phyloP scores from a whole-genome alignment of 192 early-diverging fungal genomes.

The Umbelopsis vinacea region DNA sequence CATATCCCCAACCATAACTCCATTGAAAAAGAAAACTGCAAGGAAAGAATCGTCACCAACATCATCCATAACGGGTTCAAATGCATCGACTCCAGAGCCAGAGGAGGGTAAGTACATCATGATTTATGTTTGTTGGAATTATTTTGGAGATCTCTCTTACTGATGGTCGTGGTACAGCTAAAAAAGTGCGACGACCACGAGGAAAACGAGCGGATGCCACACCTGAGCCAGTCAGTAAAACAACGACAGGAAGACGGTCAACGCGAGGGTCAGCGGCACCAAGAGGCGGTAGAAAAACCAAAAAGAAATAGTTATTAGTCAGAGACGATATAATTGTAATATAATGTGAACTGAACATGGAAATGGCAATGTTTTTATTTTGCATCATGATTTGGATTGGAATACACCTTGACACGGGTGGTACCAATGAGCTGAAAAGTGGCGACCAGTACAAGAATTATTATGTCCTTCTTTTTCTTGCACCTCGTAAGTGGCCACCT shows the following conservation, averaged over 20 bases:
- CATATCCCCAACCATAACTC: constrained; percentile 33
- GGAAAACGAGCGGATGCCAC: constrained; percentile 28
- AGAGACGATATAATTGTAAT: not conserved
- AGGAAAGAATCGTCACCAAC: constrained; percentile 53
- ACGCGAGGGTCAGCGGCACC: constrained; percentile 19
- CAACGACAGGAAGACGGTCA: constrained; percentile 24
- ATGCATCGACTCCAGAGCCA: constrained; percentile 54
- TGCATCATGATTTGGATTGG: not conserved
- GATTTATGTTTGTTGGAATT: too few relatives aligned
- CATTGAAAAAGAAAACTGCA: constrained; percentile 40
- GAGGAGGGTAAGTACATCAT: constrained; percentile 47
- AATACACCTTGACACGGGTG: not conserved
- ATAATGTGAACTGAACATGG: not conserved
- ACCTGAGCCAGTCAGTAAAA: constrained; percentile 32
- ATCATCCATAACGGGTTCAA: constrained; percentile 47
- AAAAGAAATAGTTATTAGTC: constrained; percentile 17
- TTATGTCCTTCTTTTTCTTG: too few relatives aligned
- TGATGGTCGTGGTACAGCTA: constrained; percentile 1
- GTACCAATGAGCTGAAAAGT: not conserved
- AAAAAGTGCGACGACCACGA: constrained; percentile 27
- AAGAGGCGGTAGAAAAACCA: constrained; percentile 26
- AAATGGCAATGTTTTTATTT: not conserved
- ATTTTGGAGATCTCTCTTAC: too few relatives aligned
- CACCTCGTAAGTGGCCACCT: too few relatives aligned
- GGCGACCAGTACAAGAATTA: too few relatives aligned